Evolutionary conservation across 164 flowering plant genomes (phyloP), one percentile per base, ranked within the genome.

Genomic region (Magnolia sinica): DNA sequence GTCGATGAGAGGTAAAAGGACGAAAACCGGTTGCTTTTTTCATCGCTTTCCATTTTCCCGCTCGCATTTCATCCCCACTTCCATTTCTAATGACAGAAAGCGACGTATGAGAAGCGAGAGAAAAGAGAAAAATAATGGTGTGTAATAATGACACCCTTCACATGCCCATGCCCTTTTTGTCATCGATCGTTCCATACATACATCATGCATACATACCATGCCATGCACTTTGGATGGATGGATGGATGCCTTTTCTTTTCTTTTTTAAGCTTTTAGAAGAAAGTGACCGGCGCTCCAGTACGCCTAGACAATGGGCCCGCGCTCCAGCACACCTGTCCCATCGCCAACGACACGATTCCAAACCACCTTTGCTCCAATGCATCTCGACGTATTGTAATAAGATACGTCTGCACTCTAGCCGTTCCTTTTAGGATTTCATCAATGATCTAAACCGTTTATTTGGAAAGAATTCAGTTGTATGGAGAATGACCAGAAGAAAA

Each of bases 81-180:
- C 80, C 79, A 45, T 64, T 79, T 80, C 80, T 84, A 74, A 75
- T 77, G 86, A 87, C 78, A 81, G 88, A 87, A 77, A 84, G 86
- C 80, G 89, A 87, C 87, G 79, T 77, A 78, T 85, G 85, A 87
- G 83, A 80, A 51, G 29, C 37, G 58, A 72, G 76, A 74, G 29
- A 23, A 31, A 72, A 64, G 50, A 77, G 11, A 64, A 9, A 77
- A 27, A 65, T 8, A 13, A 59, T 75, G 77, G 64, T 45, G 77
- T 63, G 18, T 55, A 55, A 55, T 55, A 55, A 55, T 55, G 61
- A 55, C 61, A 9, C 61, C 61, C 16, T 16, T 37, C 45, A 3
- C 45, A 37, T 37, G 45, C 13, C 61, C 18, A 8, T 10, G 18
- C 61, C 18, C 61, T 11, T 55, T 16, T 16, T 11, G 19, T 55